Conservation (phyloP, 306 rosid species). For the Dicorynia guianensis region DNA sequence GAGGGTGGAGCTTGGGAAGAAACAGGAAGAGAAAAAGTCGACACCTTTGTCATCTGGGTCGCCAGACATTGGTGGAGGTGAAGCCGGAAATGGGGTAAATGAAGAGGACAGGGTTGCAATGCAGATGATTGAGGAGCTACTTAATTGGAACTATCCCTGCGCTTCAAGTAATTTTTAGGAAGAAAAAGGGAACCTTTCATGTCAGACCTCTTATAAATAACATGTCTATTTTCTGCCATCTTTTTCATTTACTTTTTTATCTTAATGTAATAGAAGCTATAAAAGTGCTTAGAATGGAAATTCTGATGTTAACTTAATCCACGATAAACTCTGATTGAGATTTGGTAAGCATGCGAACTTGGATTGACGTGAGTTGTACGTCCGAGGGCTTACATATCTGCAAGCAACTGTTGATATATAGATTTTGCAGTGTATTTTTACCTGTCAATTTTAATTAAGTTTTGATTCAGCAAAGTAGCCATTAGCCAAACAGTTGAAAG, state of each 20-base stretch:
- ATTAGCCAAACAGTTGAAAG: neutral
- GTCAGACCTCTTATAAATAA: constrained; percentile 39
- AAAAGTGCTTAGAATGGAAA: constrained; percentile 26
- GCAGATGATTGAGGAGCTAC: constrained; percentile 97
- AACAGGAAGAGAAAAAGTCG: constrained; percentile 35
- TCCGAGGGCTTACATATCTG: too few species aligned
- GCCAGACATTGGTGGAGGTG: constrained; percentile 6
- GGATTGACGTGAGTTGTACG: constrained; percentile 1
- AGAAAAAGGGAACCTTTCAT: constrained; percentile 36
- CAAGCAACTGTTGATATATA: neutral
- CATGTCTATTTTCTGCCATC: constrained; percentile 27
- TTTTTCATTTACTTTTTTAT: constrained; percentile 39
- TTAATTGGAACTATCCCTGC: constrained; percentile 74
- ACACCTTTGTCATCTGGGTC: neutral
- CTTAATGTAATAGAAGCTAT: constrained; percentile 6
- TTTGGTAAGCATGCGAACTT: neutral
- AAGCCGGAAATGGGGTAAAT: constrained; percentile 37
- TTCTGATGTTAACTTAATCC: constrained; percentile 33
- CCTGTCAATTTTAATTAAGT: constrained; percentile 45
- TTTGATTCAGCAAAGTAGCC: constrained; percentile 11
- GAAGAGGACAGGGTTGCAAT: constrained; percentile 85
- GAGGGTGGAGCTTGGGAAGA: constrained; percentile 86
- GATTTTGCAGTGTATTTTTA: neutral
- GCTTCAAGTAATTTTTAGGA: constrained; percentile 43
- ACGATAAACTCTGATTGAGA: constrained; percentile 11